These are phyloP conservation scores for Stentor roeselii DNA, from an alignment of 73 alveolate species.

Conservation along the genomic window DNA sequence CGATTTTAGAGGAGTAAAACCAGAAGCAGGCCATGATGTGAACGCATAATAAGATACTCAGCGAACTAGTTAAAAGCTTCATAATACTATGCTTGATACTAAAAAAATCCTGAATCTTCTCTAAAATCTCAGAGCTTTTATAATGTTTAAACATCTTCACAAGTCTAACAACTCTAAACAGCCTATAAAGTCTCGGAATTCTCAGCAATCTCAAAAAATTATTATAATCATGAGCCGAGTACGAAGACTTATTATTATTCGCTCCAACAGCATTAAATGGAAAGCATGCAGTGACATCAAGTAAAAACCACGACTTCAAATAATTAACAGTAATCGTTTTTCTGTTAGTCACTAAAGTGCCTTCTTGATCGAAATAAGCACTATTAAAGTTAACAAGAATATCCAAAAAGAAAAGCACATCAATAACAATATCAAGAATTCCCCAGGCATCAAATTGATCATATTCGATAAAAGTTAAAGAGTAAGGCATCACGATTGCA, in stretches of 20 bases:
- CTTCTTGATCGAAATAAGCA: slow-evolving; percentile 76
- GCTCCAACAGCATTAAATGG: slow-evolving; percentile 55
- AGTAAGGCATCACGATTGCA: slow-evolving; percentile 59
- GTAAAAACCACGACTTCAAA: slow-evolving; percentile 65
- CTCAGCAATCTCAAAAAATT: slow-evolving; percentile 49
- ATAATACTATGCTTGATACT: slow-evolving; percentile 52
- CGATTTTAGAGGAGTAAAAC: slow-evolving; percentile 69
- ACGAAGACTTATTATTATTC: not conserved
- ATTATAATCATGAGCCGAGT: slow-evolving; percentile 25
- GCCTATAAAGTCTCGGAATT: slow-evolving; percentile 60
- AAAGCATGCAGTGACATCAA: slow-evolving; percentile 72
- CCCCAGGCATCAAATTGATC: slow-evolving; percentile 31
- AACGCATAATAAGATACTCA: slow-evolving; percentile 47
- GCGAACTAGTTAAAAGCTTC: slow-evolving; percentile 47
- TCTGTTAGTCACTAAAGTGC: slow-evolving; percentile 48
- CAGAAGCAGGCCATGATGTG: slow-evolving; percentile 83
- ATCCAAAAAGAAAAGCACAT: slow-evolving; percentile 63
- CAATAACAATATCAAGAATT: slow-evolving; percentile 38
- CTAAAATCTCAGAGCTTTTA: slow-evolving; percentile 34
- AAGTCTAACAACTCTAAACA: slow-evolving; percentile 51
- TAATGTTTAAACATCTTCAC: slow-evolving; percentile 41
- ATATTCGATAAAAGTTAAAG: slow-evolving; percentile 46
- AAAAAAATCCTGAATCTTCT: slow-evolving; percentile 43
- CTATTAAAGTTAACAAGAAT: slow-evolving; percentile 59
- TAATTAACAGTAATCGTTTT: slow-evolving; percentile 40